A percentile compares a stretch with the other conserved stretches of the same genome.
Evolutionary conservation across 129 eudicot genomes (phyloP).

Genomic region (Calendula officinalis): DNA sequence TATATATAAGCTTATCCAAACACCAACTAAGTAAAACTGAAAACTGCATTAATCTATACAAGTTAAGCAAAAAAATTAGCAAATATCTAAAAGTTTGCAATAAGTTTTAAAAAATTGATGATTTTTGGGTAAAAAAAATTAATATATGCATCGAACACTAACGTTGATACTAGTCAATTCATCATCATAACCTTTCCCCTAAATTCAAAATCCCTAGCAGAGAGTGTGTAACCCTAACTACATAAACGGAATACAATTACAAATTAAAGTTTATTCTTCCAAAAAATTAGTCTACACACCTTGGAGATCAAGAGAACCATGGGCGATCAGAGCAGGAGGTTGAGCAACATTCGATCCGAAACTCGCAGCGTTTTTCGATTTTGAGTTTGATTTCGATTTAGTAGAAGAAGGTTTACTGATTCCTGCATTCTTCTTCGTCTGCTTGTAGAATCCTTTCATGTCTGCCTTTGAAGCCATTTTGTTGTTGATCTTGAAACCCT

Average conservation of each 20-base stretch:
- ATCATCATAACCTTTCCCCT: conserved; percentile 9
- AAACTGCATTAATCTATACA: neutral
- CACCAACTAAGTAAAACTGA: neutral
- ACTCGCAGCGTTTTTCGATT: conserved; percentile 40
- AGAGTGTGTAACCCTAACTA: conserved; percentile 1
- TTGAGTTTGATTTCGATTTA: conserved; percentile 29
- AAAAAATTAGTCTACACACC: conserved; percentile 29
- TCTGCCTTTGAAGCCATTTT: conserved; percentile 50
- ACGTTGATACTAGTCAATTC: neutral
- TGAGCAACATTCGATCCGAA: conserved; percentile 50
- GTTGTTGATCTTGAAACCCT: conserved; percentile 20
- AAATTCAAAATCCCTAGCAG: neutral
- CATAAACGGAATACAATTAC: neutral
- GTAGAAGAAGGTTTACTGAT: conserved; percentile 31
- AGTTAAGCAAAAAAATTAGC: neutral
- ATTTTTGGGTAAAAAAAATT: neutral
- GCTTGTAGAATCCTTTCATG: conserved; percentile 66
- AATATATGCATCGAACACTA: neutral
- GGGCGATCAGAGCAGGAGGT: conserved; percentile 64
- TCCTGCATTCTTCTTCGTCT: conserved; percentile 53
- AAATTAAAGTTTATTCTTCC: neutral
- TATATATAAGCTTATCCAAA: too few species aligned
- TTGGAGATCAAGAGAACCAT: conserved; percentile 59
- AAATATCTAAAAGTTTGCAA: neutral
- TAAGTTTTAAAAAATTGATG: neutral